Base-by-base conservation (phyloP, 2,329 filamentous ascomycete genomes). In the Aureobasidium mangrovei region DNA sequence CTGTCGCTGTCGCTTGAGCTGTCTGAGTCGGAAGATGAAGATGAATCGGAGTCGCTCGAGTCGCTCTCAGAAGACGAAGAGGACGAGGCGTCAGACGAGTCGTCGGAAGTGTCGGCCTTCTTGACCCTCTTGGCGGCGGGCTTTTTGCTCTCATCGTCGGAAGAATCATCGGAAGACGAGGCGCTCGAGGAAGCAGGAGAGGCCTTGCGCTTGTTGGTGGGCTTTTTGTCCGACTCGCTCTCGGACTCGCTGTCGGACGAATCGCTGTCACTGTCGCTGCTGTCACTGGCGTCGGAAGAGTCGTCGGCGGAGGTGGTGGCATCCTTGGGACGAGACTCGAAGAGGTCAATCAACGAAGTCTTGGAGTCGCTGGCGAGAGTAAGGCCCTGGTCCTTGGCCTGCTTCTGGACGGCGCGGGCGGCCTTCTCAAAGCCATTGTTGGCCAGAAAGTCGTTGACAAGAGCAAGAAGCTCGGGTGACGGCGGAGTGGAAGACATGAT, bases 361-460 rank as follows among this genome's bases (percentile, higher is more conserved):
- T 60, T 58, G n/a, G 53, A 56, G 24, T 59, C 57, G 8, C 47
- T 56, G 41, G 61, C 53, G n/a, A 66, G 56, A 7, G 58, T 36
- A 26, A 65, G 41, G 27, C 60, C 63, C n/a, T 64, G 61, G 44
- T 62, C 62, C 52, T 62, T 59, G 10, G 66, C 65, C 49, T 69
- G 65, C 35, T 64, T 64, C 32, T 62, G 45, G 18, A 69, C 56
- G 3, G 64, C 60, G 29, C 57, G 59, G 31, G 64, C 58, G 3
- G 65, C 64, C 57, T 67, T 65, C 27, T 58, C 58, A 58, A 63
- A 69, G 24, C 65, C 65, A 44, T 67, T 58, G 44, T 62, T 59
- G 33, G 62, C 58, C 44, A 69, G 57, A 56, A 67, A 66, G 45
- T 63, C 48, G 29, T 48, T 55, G 24, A 56, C 54, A 8, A 59